Evolutionary conservation across 192 early-diverging fungal genomes (phyloP).

Genomic region (Coemansia sp.): DNA sequence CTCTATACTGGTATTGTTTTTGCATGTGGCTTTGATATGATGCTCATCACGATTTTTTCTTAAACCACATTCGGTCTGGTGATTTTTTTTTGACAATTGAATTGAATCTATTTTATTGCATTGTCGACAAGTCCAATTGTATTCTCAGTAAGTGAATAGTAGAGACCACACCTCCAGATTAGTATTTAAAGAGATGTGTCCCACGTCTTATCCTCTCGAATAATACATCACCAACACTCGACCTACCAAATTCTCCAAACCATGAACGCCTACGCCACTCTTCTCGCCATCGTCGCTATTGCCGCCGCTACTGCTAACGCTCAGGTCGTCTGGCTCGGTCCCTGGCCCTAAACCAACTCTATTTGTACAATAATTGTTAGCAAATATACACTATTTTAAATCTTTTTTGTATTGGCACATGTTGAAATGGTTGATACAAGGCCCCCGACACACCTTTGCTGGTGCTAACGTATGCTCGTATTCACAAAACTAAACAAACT

Average conservation of each 20-base stretch:
- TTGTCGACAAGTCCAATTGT: neutral
- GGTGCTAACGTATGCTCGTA: no score
- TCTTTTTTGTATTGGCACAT: neutral
- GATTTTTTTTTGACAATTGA: neutral
- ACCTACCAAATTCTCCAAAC: neutral
- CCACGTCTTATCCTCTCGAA: no score
- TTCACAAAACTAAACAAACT: no score
- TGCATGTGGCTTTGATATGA: neutral
- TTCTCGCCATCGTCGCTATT: slow-evolving; percentile 11
- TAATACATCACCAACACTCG: neutral
- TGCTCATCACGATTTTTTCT: neutral
- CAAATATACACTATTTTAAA: neutral
- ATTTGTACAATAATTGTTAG: slow-evolving; percentile 6
- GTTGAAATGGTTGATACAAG: no score
- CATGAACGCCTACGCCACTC: slow-evolving; percentile 9
- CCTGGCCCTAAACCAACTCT: neutral
- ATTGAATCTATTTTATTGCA: neutral
- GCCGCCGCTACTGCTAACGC: slow-evolving; percentile 11
- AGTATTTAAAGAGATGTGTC: neutral
- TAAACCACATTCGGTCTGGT: neutral
- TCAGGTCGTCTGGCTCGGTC: slow-evolving; percentile 9
- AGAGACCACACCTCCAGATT: neutral
- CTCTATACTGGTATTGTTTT: neutral
- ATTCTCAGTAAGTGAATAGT: neutral
- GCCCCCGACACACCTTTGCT: no score